Base-by-base conservation (phyloP, 2,329 filamentous ascomycete species). In the Chrysoporthe cubensis region DNA sequence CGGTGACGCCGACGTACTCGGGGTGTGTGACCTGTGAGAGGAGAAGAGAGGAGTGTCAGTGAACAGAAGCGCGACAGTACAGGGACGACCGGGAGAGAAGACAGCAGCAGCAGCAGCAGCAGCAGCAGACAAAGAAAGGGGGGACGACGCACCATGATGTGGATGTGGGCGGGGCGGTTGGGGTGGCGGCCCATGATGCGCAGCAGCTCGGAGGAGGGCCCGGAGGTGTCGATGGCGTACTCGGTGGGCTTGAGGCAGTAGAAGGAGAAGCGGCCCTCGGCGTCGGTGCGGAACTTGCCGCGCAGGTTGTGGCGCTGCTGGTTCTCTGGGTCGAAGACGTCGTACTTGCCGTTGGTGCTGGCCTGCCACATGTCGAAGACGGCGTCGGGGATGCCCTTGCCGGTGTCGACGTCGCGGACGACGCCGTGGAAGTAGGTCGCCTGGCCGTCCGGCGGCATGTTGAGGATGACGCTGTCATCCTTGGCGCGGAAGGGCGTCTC, bases 241-340 rank as follows among this genome's bases (percentile, higher is more conserved):
- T 86, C 84, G 2, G 87, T 90, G 0, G 88, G 88, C 78, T 87
- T 82, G 70, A 87, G 82, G 80, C 87, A 89, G 82, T 89, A 89
- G 76, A 88, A 87, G 76, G 81, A 81, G 79, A 86, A 88, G 76
- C 87, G 81, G 73, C 88, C 88, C 67, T 90, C 84, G 70, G 83
- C 84, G 76, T 89, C 84, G 64, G 85, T 85, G 70, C 82, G 83
- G 81, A 89, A 90, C 78, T 89, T 89, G 73, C 88, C 88, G 69
- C 88, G 83, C 50, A 90, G 80, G 80, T 90, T 90, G 82, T 88
- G 88, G 73, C 85, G 83, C 62, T 77, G 78, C 78, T 89, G 87
- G 76, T 84, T 84, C 70, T 84, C 82, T 0, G 85, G 86, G 76
- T 90, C 87, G 76, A 88, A 86, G 81, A 87, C 84, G 72, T 88